These are phyloP conservation scores for Dimargaris cristalligena DNA, from an alignment of 192 early-diverging fungal genomes.

Conservation along the genomic window DNA sequence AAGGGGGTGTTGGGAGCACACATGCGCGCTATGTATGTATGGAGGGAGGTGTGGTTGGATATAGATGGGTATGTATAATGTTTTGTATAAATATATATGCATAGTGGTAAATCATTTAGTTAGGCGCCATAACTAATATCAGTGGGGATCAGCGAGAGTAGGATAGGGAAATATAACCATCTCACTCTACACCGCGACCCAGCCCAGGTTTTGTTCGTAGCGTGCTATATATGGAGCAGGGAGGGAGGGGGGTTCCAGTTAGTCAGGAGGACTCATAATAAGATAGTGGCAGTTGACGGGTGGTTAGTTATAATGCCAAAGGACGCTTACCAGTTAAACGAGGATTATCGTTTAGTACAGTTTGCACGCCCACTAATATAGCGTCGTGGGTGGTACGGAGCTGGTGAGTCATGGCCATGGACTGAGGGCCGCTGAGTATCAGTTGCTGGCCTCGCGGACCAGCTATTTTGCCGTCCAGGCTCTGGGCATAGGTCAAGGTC, in stretches of 20 bases:
- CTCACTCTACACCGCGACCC: not conserved
- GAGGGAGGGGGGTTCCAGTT: no score
- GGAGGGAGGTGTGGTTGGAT: not conserved
- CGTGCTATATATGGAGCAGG: no score
- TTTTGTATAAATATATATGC: no score
- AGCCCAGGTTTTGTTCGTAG: not conserved
- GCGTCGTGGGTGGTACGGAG: slow-evolving; percentile 56
- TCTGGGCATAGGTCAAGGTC: slow-evolving; percentile 82
- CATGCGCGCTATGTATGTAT: not conserved
- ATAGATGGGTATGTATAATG: not conserved
- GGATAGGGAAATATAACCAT: not conserved
- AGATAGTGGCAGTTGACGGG: no score
- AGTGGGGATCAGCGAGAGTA: not conserved
- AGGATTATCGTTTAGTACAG: slow-evolving; percentile 66
- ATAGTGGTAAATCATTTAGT: no score
- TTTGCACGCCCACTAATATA: slow-evolving; percentile 76
- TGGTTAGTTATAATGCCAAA: not conserved
- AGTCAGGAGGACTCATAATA: no score
- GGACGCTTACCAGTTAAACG: slow-evolving; percentile 35
- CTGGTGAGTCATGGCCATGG: slow-evolving; percentile 66
- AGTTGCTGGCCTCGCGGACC: slow-evolving; percentile 34
- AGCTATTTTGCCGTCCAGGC: slow-evolving; percentile 69
- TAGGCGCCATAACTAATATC: not conserved
- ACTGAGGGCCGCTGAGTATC: slow-evolving; percentile 49
- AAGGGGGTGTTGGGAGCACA: not conserved